Evolutionary conservation across 495 filamentous ascomycete species (phyloP).

Genomic region (Penicillium macrosclerotiorum): DNA sequence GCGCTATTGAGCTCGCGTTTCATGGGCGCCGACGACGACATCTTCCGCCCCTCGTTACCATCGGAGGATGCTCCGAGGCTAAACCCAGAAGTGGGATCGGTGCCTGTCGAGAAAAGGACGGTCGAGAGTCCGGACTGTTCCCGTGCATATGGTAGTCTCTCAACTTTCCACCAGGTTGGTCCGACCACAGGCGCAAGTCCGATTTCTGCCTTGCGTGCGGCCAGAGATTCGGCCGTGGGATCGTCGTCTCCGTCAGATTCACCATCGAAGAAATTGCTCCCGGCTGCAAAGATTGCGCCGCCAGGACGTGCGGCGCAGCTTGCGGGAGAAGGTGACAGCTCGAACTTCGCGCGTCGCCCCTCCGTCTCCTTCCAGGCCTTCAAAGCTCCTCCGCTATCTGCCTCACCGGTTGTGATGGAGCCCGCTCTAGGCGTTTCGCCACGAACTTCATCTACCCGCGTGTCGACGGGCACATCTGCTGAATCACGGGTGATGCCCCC

Average conservation of each 20-base stretch:
- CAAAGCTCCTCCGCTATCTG: constrained; percentile 89
- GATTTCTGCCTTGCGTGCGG: constrained; percentile 76
- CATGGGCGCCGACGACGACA: constrained; percentile 86
- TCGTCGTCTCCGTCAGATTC: constrained; percentile 52
- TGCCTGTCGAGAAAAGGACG: constrained; percentile 53
- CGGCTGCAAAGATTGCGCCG: constrained; percentile 56
- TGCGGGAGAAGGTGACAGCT: constrained; percentile 48
- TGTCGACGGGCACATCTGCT: constrained; percentile 51
- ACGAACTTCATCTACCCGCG: constrained; percentile 54
- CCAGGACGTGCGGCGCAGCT: constrained; percentile 60
- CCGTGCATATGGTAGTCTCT: constrained; percentile 88
- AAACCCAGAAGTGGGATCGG: constrained; percentile 67
- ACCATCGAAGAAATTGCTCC: constrained; percentile 58
- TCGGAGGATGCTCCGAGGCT: constrained; percentile 32
- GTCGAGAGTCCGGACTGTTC: constrained; percentile 59
- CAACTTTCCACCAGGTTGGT: constrained; percentile 85
- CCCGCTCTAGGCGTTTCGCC: constrained; percentile 58
- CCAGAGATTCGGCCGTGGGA: constrained; percentile 51
- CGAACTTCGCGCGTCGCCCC: constrained; percentile 62
- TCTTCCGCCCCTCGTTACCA: constrained; percentile 72
- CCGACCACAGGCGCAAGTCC: constrained; percentile 76
- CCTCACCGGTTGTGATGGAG: constrained; percentile 70
- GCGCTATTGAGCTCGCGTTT: constrained; percentile 91
- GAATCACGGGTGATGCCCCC: constrained; percentile 63
- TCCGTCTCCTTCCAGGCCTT: constrained; percentile 94